Evolutionary conservation across 176 grass and related monocot genomes (phyloP), one percentile per base, ranked within the genome.

Genomic region (Phoenix dactylifera): DNA sequence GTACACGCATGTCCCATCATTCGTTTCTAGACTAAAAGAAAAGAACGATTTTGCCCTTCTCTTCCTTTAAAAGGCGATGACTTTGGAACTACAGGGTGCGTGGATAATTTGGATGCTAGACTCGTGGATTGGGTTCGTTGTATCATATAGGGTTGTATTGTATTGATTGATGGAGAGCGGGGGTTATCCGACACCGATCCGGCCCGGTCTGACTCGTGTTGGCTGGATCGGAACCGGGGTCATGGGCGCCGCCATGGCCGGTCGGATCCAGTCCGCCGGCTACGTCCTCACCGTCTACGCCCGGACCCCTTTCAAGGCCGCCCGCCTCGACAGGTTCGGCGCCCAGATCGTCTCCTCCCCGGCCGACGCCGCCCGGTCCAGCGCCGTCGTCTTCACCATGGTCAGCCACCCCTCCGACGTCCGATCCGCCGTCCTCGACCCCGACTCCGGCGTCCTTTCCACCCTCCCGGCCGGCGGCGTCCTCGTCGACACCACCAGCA

Each of bases 191-290:
- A 54, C 29, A 29, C 63, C 71, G 64, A 76, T 88, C 55, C 52
- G 70, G 17, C 70, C 84, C 15, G 70, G 66, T 9, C 15, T 17
- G 17, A 92, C 84, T 15, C 69, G 84, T 14, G 62, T 97, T 24
- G 93, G 93, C 14, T 91, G 87, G 92, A 78, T 97, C 57, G 92
- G 87, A 32, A 65, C 78, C 57, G 92, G 92, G 22, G 73, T 97
- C 66, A 97, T 97, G 87, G 87, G 92, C 52, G 78, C 80, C 32
- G 76, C 81, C 44, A 91, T 97, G 93, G 87, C 84, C 22, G 24
- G 35, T 9, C 35, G 35, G 35, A 44, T 44, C 35, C 35, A 44
- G 35, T 44, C 35, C 0, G 84, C 87, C 1, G 92, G 87, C 19
- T 97, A 51, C 75, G 53, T 65, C 0, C 75, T 98, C 59, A 44